These are phyloP conservation scores for Ostreobium quekettii DNA, from an alignment of 139 green algal genomes.

Conservation along the genomic window DNA sequence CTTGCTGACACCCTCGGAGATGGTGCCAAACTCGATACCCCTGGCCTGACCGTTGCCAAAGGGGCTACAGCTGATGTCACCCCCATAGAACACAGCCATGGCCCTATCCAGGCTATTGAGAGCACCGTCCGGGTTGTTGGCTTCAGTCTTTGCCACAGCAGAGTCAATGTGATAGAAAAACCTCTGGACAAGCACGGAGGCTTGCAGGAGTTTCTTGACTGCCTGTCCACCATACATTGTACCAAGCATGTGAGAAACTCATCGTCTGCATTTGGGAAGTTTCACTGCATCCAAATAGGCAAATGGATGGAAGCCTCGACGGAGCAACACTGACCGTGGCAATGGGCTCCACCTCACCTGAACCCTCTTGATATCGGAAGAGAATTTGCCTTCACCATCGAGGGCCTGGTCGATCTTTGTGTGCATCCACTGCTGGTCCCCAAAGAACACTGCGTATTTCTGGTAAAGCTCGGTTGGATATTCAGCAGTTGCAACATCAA, in stretches of 20 bases:
- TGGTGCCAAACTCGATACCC: conserved; percentile 15
- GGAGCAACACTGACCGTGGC: not conserved
- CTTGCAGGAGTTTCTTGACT: conserved; percentile 15
- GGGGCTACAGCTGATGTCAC: not conserved
- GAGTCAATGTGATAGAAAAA: conserved; percentile 4
- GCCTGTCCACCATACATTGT: not conserved
- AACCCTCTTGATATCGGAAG: conserved; percentile 5
- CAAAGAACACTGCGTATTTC: conserved; percentile 1
- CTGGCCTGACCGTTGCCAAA: conserved; percentile 9
- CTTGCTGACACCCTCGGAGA: not conserved
- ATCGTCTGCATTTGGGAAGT: not conserved
- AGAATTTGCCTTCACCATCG: not conserved
- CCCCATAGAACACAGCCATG: conserved; percentile 11
- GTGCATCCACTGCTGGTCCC: conserved; percentile 6
- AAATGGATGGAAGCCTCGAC: conserved; percentile 3
- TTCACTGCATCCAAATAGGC: not conserved
- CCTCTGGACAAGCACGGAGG: not conserved
- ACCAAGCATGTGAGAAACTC: not conserved
- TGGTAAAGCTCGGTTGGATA: not conserved
- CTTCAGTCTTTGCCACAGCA: not conserved
- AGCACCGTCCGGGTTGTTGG: not conserved
- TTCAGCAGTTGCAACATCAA: not conserved
- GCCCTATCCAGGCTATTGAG: not conserved
- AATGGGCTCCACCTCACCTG: not conserved
- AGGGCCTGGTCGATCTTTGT: not conserved